phyloP scores from a whole-genome alignment of 192 early-diverging fungal species.

The Phlyctochytrium bullatum region DNA sequence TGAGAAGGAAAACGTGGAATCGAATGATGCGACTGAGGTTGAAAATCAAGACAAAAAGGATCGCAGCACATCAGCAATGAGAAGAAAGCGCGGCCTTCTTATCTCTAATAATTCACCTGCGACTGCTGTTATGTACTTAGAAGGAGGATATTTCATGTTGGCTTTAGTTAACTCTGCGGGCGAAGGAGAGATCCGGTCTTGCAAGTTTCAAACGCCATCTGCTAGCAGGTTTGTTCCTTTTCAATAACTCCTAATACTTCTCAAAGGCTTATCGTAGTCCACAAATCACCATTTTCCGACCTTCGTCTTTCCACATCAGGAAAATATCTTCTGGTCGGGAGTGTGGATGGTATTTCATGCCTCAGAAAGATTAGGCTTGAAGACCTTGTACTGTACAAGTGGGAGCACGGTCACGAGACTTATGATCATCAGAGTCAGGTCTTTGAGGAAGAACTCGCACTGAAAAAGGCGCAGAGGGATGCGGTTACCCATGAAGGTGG shows the following conservation, averaged over 20 bases:
- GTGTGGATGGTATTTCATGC: slow-evolving; percentile 40
- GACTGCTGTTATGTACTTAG: slow-evolving; percentile 40
- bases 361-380: slow-evolving; percentile 44
- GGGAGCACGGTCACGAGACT: slow-evolving; percentile 42
- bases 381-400: slow-evolving; percentile 40
- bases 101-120: slow-evolving; percentile 34
- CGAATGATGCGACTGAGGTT: slow-evolving; percentile 13
- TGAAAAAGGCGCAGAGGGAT: slow-evolving; percentile 16
- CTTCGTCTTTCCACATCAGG: slow-evolving; percentile 38
- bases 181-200: slow-evolving; percentile 48
- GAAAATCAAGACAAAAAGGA: slow-evolving; percentile 14
- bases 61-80: slow-evolving; percentile 33
- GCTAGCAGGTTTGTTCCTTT: slow-evolving; percentile 42
- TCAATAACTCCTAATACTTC: slow-evolving; percentile 9
- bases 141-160: slow-evolving; percentile 51
- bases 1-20: slow-evolving; percentile 16
- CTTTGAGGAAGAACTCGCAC: slow-evolving; percentile 28
- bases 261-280: slow-evolving; percentile 38
- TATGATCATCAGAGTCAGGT: slow-evolving; percentile 37
- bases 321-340: slow-evolving; percentile 46
- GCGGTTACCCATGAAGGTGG: slow-evolving; percentile 12
- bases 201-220: slow-evolving; percentile 40
- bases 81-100: slow-evolving; percentile 43
- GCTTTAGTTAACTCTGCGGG: slow-evolving; percentile 48
- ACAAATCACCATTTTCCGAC: slow-evolving; percentile 33